Evolutionary conservation across 306 rosid genomes (phyloP).

Genomic region (Crataegus laevigata): DNA sequence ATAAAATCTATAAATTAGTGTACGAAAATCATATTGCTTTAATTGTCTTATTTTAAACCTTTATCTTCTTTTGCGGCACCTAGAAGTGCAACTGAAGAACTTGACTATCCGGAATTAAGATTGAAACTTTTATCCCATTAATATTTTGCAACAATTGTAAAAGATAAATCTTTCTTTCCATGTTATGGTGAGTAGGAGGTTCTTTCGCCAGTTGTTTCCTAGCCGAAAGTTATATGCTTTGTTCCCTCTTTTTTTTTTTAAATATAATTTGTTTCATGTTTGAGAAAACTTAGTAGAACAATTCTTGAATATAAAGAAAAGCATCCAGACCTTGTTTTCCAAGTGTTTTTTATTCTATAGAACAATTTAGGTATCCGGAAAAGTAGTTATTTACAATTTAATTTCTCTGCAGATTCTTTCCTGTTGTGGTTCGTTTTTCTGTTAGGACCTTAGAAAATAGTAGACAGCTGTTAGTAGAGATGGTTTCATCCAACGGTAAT

Average conservation of each 20-base stretch:
- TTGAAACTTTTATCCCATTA: background rate
- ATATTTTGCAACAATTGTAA: background rate
- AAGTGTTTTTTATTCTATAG: background rate
- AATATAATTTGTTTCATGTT: slow-evolving; percentile 24
- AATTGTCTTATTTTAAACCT: background rate
- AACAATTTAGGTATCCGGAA: background rate
- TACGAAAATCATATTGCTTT: background rate
- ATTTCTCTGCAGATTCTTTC: slow-evolving; percentile 7
- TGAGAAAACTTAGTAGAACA: slow-evolving; percentile 1
- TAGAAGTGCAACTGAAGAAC: background rate
- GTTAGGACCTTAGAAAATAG: no score
- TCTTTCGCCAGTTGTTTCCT: background rate
- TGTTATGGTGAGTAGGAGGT: background rate
- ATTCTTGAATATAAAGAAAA: slow-evolving; percentile 54
- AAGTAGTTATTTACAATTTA: background rate
- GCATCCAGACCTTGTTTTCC: slow-evolving; percentile 31
- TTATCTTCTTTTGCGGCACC: background rate
- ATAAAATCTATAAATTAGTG: background rate
- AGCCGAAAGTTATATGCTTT: slow-evolving; percentile 20
- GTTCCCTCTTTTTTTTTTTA: slow-evolving; percentile 20
- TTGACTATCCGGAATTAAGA: background rate
- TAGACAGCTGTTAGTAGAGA: no score
- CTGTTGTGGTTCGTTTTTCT: background rate
- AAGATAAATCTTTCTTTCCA: background rate
- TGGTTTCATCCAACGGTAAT: no score